Conservation (phyloP, 2,329 filamentous ascomycete genomes). For the Stachybotrys chlorohalonatus region DNA sequence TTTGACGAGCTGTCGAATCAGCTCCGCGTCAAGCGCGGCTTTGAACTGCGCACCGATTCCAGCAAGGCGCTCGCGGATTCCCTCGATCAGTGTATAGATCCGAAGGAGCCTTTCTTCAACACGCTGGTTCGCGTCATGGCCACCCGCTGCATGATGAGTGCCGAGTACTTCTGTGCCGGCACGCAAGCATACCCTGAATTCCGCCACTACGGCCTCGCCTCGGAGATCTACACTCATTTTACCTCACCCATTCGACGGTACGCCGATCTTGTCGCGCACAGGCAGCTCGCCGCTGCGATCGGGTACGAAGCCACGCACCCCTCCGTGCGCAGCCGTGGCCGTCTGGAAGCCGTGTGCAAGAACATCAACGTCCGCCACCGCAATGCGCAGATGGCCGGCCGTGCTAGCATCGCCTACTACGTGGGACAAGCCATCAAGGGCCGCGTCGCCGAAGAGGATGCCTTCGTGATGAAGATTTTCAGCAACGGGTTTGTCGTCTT, state of each 20-base stretch:
- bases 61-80: slow-evolving; percentile 92
- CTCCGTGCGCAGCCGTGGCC: slow-evolving; percentile 69
- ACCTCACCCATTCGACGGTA: slow-evolving; percentile 96
- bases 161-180: slow-evolving; percentile 95
- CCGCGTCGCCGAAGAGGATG: slow-evolving; percentile 69
- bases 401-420: slow-evolving; percentile 94
- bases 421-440: slow-evolving; percentile 92
- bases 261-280: slow-evolving; percentile 89
- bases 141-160: slow-evolving; percentile 97
- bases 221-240: slow-evolving; percentile 97
- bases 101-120: slow-evolving; percentile 89
- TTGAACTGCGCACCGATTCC: slow-evolving; percentile 75
- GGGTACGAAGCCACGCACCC: slow-evolving; percentile 83
- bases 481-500: slow-evolving; percentile 96
- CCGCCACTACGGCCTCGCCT: slow-evolving; percentile 92
- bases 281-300: slow-evolving; percentile 91
- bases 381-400: slow-evolving; percentile 91
- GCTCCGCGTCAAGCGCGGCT: slow-evolving; percentile 73
- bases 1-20: slow-evolving; percentile 92
- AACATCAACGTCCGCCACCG: slow-evolving; percentile 98
- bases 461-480: slow-evolving; percentile 95
- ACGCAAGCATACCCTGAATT: slow-evolving; percentile 91
- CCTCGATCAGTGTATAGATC: slow-evolving; percentile 74
- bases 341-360: slow-evolving; percentile 88
- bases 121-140: slow-evolving; percentile 95